Evolutionary conservation across 306 rosid species (phyloP).

Genomic region (Bauhinia variegata): DNA sequence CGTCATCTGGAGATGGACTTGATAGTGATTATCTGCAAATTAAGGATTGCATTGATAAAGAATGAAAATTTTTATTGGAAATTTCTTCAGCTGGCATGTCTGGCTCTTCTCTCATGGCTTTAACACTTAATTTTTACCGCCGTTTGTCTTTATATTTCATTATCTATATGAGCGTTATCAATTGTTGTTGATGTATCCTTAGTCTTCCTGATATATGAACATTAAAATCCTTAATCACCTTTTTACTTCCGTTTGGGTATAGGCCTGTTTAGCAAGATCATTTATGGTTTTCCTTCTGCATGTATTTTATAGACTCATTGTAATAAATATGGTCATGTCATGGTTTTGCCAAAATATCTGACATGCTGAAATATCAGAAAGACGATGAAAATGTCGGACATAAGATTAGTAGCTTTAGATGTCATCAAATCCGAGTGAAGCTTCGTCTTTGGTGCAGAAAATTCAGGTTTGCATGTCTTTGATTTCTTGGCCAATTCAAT

Average conservation of each 20-base stretch:
- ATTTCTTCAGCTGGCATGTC: slow-evolving; percentile 81
- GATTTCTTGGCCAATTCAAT: slow-evolving; percentile 97
- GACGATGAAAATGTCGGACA: background rate
- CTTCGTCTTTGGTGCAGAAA: slow-evolving; percentile 65
- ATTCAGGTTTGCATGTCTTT: slow-evolving; percentile 94
- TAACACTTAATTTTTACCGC: background rate
- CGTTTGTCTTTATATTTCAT: too few relatives aligned
- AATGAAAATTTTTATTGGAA: slow-evolving; percentile 83
- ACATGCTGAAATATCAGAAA: slow-evolving; percentile 22
- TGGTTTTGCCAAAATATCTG: slow-evolving; percentile 13
- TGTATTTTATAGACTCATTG: background rate
- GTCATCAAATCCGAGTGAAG: slow-evolving; percentile 17
- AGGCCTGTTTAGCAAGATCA: slow-evolving; percentile 26
- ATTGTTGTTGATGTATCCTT: slow-evolving; percentile 5
- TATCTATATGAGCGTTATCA: background rate
- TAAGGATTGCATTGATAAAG: slow-evolving; percentile 72
- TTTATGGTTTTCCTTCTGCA: background rate
- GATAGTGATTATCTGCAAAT: slow-evolving; percentile 79
- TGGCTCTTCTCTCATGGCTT: slow-evolving; percentile 16
- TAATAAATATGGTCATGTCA: background rate
- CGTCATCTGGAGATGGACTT: slow-evolving; percentile 78
- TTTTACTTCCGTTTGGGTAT: slow-evolving; percentile 15
- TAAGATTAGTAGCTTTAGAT: slow-evolving; percentile 16
- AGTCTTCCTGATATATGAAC: slow-evolving; percentile 28
- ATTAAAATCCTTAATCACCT: slow-evolving; percentile 22